Percentiles rank a stretch among this genome's conserved stretches.
Conservation (phyloP, 257 asterid genomes). For the Solanum dulcamara region DNA sequence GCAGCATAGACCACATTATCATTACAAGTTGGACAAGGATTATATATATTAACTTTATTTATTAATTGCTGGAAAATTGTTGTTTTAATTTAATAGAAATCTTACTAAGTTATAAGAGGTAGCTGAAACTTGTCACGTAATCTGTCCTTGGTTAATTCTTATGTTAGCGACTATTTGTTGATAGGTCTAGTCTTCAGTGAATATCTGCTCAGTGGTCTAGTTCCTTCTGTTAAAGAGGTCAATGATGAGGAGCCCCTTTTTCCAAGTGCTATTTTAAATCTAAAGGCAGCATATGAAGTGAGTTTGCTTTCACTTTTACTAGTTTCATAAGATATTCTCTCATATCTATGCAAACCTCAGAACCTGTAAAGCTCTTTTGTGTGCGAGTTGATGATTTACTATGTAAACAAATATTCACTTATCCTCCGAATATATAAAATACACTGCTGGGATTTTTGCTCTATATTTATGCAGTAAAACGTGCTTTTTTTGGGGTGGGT, state of each 20-base stretch:
- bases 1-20: neutral
- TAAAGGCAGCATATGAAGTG: conserved; percentile 58
- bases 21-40: neutral
- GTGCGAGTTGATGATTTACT: neutral
- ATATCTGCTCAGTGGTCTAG: conserved; percentile 87
- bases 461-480: neutral
- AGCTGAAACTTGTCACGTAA: neutral
- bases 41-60: neutral
- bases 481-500: neutral
- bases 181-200: conserved; percentile 92
- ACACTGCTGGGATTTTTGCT: neutral
- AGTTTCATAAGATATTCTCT: neutral
- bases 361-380: neutral
- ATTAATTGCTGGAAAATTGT: neutral
- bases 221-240: conserved; percentile 93
- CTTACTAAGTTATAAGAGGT: neutral
- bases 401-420: neutral
- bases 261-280: conserved; percentile 50
- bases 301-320: conserved; percentile 7
- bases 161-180: neutral
- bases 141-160: neutral
- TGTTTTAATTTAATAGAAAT: neutral
- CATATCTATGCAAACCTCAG: neutral
- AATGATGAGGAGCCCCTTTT: conserved; percentile 87
- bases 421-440: neutral